These are phyloP conservation scores for Lophiotrema nucula DNA, from an alignment of 495 filamentous ascomycete species.

Conservation along the genomic window DNA sequence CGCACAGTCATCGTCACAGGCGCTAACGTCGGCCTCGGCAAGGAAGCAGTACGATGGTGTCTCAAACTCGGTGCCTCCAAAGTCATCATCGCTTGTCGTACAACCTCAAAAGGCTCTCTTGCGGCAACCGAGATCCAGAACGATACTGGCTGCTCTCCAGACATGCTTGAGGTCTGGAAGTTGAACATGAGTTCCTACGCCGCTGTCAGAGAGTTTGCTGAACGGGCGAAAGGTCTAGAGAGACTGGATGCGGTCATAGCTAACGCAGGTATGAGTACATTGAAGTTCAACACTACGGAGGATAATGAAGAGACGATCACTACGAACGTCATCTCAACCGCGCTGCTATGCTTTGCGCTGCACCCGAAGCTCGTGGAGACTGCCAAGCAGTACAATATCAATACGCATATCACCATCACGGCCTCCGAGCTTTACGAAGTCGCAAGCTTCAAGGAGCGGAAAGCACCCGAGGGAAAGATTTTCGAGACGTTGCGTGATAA, in stretches of 20 bases:
- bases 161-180: conserved; percentile 9
- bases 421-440: conserved; percentile 31
- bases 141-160: neutral
- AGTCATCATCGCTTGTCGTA: neutral
- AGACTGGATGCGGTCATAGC: conserved; percentile 9
- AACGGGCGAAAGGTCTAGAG: neutral
- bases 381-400: neutral
- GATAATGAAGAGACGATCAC: conserved; percentile 12
- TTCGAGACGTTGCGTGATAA: conserved; percentile 35
- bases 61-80: conserved; percentile 24
- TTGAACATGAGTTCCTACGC: conserved; percentile 10
- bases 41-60: conserved; percentile 35
- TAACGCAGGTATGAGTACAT: conserved; percentile 8
- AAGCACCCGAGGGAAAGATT: conserved; percentile 4
- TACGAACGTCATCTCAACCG: conserved; percentile 12
- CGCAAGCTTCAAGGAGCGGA: conserved; percentile 34
- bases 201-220: conserved; percentile 6
- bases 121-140: neutral
- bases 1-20: conserved; percentile 39
- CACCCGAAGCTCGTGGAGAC: conserved; percentile 11
- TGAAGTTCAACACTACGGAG: neutral
- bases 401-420: conserved; percentile 29
- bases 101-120: neutral
- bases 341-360: neutral
- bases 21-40: conserved; percentile 35